Percentiles rank a stretch among this genome's conserved stretches.
Evolutionary conservation across 345 rosid genomes (phyloP).

Genomic region (Linum trigynum): DNA sequence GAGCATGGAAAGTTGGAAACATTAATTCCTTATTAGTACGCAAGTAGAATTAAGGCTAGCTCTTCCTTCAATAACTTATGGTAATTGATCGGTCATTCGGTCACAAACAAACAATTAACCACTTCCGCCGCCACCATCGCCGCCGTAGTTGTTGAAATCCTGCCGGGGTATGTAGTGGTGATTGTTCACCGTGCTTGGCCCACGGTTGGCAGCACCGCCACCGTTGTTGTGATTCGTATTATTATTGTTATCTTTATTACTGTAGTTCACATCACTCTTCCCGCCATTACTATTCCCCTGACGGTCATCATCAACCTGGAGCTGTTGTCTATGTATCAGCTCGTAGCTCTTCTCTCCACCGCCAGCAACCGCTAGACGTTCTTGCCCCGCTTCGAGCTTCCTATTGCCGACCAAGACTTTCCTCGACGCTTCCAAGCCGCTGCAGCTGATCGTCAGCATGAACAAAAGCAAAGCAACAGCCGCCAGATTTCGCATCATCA

Average conservation of each 20-base stretch:
- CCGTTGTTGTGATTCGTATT: too few species aligned
- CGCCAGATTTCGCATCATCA: background rate
- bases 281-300: background rate
- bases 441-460: background rate
- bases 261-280: background rate
- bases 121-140: conserved; percentile 25
- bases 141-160: conserved; percentile 31
- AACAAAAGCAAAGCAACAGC: background rate
- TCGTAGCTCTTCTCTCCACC: too few species aligned
- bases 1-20: background rate
- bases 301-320: too few species aligned
- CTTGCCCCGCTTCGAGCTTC: background rate
- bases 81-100: conserved; percentile 8
- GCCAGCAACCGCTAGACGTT: too few species aligned
- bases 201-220: background rate
- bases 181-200: conserved; percentile 22
- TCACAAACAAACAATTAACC: conserved; percentile 3
- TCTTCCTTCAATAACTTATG: too few species aligned
- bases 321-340: too few species aligned
- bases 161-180: conserved; percentile 51
- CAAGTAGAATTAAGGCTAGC: too few species aligned
- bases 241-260: too few species aligned
- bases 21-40: too few species aligned
- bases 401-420: background rate
- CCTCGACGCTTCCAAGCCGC: background rate